These are phyloP conservation scores for Lipomyces chichibuensis DNA, from an alignment of 805 yeast genomes.

Conservation along the genomic window DNA sequence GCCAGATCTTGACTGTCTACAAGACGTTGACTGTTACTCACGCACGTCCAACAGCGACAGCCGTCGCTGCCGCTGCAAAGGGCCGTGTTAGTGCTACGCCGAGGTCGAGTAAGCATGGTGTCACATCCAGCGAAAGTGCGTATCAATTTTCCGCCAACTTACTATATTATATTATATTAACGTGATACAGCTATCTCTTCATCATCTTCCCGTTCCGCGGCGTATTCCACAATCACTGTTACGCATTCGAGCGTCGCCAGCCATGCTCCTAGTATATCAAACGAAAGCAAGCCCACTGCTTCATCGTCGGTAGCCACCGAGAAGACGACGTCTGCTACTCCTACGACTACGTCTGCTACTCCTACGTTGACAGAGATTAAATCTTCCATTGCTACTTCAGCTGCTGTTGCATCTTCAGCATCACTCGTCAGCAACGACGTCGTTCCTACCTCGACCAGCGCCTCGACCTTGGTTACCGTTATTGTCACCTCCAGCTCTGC, in stretches of 20 bases:
- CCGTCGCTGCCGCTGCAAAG: constrained; percentile 6
- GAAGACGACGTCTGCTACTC: constrained; percentile 6
- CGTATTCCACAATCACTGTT: constrained; percentile 2
- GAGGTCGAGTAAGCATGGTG: neutral
- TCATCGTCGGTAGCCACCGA: neutral
- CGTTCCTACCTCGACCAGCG: constrained; percentile 11
- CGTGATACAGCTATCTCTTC: neutral
- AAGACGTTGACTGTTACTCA: constrained; percentile 30
- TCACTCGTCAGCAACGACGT: constrained; percentile 20
- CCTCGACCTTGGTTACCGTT: constrained; percentile 1
- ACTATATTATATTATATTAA: neutral
- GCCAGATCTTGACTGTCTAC: constrained; percentile 30
- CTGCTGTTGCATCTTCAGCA: constrained; percentile 22
- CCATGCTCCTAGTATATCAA: neutral
- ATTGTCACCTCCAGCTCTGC: neutral
- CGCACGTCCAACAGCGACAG: constrained; percentile 9
- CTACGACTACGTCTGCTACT: constrained; percentile 2
- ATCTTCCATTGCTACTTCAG: constrained; percentile 10
- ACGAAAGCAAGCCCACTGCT: neutral
- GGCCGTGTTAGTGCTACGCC: neutral
- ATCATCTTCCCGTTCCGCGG: neutral
- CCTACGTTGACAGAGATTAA: constrained; percentile 1
- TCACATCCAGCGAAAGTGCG: neutral
- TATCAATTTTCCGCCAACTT: neutral
- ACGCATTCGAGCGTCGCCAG: neutral